Evolutionary conservation across 495 filamentous ascomycete genomes (phyloP), one percentile per base, ranked within the genome.

Genomic region (Extremus antarcticus): DNA sequence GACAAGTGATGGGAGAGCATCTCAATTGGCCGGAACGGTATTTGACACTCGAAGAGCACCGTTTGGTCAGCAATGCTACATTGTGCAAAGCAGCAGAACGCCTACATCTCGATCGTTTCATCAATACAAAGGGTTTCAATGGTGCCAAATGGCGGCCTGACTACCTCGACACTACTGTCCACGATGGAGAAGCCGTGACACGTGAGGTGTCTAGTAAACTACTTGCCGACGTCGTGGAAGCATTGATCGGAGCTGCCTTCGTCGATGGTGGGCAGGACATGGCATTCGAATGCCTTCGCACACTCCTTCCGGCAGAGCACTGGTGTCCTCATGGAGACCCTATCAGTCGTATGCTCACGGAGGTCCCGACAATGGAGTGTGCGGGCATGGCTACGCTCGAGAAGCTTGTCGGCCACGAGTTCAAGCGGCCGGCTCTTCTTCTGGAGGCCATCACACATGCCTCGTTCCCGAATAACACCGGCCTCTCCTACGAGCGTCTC

Each of bases 211-310:
- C 87, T 1, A 84, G 78, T 7, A 98, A 98, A 63, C 80, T 82
- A 1, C 76, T 95, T 13, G 92, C 92, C 3, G 92, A 98, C 59
- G 87, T 95, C 0, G 79, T 96, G 11, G 92, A 98, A 66, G 80
- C 86, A 0, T 72, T 96, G 0, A 84, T 95, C 35, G 92, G 88
- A 1, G 85, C 86, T 0, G 75, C 87, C 1, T 94, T 77, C 61
- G 49, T 88, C 7, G 79, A 86, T 47, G 88, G 88, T 0, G 86
- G 86, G 0, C 66, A 78, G 35, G 35, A 73, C 9, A 83, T 80
- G 54, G 87, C 86, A 0, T 69, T 85, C 22, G 55, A 65, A 10
- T 89, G 85, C 64, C 73, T 92, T 1, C 68, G 76, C 39, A 66
- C 77, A 24, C 86, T 91, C 66, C 62, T 88, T 9, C 83, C 82